Conservation (phyloP, 192 early-diverging fungal genomes). For the Funneliformis mosseae region DNA sequence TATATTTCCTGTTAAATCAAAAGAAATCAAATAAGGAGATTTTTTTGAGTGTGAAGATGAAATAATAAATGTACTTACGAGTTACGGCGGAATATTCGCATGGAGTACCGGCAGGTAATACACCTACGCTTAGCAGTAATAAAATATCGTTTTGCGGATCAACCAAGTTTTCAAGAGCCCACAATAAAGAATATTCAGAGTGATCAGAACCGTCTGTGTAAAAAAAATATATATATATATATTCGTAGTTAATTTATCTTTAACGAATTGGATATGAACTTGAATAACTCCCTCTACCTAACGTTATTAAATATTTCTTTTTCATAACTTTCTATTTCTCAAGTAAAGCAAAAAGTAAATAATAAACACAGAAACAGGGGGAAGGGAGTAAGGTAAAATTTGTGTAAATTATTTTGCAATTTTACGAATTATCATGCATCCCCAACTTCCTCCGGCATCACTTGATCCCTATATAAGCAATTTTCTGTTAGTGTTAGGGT, state of each 20-base stretch:
- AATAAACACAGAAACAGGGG: too few relatives aligned
- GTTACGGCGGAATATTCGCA: conserved; percentile 27
- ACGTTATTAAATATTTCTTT: conserved; percentile 13
- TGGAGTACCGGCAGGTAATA: background rate
- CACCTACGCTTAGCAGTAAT: conserved; percentile 14
- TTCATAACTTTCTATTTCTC: background rate
- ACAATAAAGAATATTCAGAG: conserved; percentile 9
- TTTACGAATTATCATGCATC: too few relatives aligned
- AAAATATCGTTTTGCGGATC: background rate
- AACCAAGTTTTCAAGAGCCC: conserved; percentile 21
- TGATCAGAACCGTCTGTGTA: background rate
- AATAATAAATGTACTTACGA: background rate
- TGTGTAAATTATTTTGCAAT: too few relatives aligned
- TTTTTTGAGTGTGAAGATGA: background rate
- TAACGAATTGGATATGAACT: too few relatives aligned
- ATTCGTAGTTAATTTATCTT: background rate
- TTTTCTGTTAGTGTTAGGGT: too few relatives aligned
- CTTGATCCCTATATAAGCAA: too few relatives aligned
- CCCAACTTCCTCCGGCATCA: too few relatives aligned
- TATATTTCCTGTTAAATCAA: conserved; percentile 1
- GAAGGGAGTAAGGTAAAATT: too few relatives aligned
- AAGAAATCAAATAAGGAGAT: background rate
- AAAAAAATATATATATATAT: background rate
- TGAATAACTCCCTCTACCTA: background rate
- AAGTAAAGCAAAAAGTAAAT: background rate